A percentile compares a stretch with the other conserved stretches of the same genome.
These are phyloP conservation scores for Brassica rapa DNA, from an alignment of 345 rosid species.

Conservation along the genomic window DNA sequence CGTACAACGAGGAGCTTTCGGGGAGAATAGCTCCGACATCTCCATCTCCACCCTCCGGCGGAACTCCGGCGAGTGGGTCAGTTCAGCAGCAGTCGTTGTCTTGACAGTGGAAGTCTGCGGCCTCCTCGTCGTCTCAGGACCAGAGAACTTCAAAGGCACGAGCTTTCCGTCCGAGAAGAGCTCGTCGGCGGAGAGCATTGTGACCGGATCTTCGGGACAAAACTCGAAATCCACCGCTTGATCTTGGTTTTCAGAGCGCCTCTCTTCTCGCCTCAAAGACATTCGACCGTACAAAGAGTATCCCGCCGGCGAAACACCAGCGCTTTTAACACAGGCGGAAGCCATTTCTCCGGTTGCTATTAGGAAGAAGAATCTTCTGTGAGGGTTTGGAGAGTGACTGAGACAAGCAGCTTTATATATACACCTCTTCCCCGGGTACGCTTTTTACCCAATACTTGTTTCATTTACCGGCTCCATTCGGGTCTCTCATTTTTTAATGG, in stretches of 20 bases:
- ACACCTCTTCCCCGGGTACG: conserved; percentile 26
- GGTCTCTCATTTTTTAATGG: conserved; percentile 2
- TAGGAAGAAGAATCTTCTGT: conserved; percentile 4
- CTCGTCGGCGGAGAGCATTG: conserved; percentile 93
- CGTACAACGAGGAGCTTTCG: conserved; percentile 85
- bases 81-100: too few relatives aligned
- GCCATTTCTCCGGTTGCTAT: conserved; percentile 48
- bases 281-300: conserved; percentile 54
- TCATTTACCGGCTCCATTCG: not conserved
- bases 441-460: not conserved
- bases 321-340: conserved; percentile 82
- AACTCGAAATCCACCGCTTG: conserved; percentile 75
- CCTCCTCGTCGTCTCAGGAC: not conserved
- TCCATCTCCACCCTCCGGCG: conserved; percentile 50
- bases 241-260: conserved; percentile 42
- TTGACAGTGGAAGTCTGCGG: conserved; percentile 29
- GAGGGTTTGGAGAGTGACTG: conserved; percentile 26
- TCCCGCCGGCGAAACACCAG: conserved; percentile 57
- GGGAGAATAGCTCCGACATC: conserved; percentile 64
- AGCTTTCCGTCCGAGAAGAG: conserved; percentile 88
- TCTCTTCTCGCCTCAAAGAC: conserved; percentile 60
- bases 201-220: conserved; percentile 71
- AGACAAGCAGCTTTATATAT: conserved; percentile 12
- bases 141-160: conserved; percentile 64
- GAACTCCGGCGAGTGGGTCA: too few relatives aligned